These are phyloP conservation scores for Helianthus annuus DNA, from an alignment of 129 eudicot species.

Conservation along the genomic window HanXRQr2.0-SUNRISE NC_035443.2:160003389-160003888, in stretches of 20 bases:
- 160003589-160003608: slow-evolving; percentile 91
- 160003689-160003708: not conserved
- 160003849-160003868: too few relatives aligned
- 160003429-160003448: slow-evolving; percentile 97
- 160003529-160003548: slow-evolving; percentile 75
- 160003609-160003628: slow-evolving; percentile 90
- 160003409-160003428: slow-evolving; percentile 99
- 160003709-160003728: too few relatives aligned
- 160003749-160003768: slow-evolving; percentile 72
- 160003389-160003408: slow-evolving; percentile 38
- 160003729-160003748: not conserved
- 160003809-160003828: slow-evolving; percentile 56
- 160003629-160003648: slow-evolving; percentile 12
- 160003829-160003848: not conserved
- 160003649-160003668: not conserved
- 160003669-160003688: not conserved
- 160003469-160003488: not conserved
- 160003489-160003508: not conserved
- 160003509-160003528: not conserved
- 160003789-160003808: slow-evolving; percentile 88
- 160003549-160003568: slow-evolving; percentile 90
- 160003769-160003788: slow-evolving; percentile 87
- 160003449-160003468: slow-evolving; percentile 60
- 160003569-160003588: slow-evolving; percentile 95
- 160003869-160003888: too few relatives aligned